phyloP scores from a whole-genome alignment of 2,329 filamentous ascomycete genomes.

The Corynespora cassiicola region DNA sequence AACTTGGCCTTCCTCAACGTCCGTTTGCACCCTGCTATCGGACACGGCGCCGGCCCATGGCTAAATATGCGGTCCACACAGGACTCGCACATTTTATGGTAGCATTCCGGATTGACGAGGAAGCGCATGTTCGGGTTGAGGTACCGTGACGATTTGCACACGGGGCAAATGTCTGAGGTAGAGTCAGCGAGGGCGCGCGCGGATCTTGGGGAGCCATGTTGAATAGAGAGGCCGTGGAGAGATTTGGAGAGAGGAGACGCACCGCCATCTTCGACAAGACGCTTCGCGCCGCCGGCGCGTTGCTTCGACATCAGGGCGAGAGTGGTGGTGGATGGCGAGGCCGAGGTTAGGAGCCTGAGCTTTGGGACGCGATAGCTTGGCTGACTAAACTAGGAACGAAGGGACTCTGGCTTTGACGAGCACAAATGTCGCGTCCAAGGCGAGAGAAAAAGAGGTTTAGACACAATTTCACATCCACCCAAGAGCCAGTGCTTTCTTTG shows the following conservation, averaged over 20 bases:
- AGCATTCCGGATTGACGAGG: conserved; percentile 97
- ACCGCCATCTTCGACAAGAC: conserved; percentile 44
- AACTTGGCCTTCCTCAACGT: conserved; percentile 87
- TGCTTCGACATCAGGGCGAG: conserved; percentile 42
- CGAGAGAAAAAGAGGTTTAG: no score
- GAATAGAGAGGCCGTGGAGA: conserved; percentile 36
- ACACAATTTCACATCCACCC: no score
- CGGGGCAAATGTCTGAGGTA: conserved; percentile 80
- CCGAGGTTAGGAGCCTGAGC: background rate
- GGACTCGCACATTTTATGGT: conserved; percentile 97
- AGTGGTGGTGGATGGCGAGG: conserved; percentile 8
- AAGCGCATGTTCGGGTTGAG: conserved; percentile 94
- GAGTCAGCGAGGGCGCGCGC: conserved; percentile 28
- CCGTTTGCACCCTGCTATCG: conserved; percentile 84
- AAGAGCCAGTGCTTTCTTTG: no score
- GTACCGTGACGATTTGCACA: conserved; percentile 96
- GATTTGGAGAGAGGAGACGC: conserved; percentile 40
- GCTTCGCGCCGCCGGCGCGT: conserved; percentile 37
- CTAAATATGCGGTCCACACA: conserved; percentile 96
- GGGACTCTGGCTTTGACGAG: no score
- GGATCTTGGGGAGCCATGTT: conserved; percentile 14
- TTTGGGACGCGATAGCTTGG: background rate
- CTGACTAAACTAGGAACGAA: no score
- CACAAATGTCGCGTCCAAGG: no score
- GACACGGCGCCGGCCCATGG: conserved; percentile 88